Evolutionary conservation across 179 eudicot species (phyloP), one percentile per base, ranked within the genome.

Genomic region (Pouteria campechiana): DNA sequence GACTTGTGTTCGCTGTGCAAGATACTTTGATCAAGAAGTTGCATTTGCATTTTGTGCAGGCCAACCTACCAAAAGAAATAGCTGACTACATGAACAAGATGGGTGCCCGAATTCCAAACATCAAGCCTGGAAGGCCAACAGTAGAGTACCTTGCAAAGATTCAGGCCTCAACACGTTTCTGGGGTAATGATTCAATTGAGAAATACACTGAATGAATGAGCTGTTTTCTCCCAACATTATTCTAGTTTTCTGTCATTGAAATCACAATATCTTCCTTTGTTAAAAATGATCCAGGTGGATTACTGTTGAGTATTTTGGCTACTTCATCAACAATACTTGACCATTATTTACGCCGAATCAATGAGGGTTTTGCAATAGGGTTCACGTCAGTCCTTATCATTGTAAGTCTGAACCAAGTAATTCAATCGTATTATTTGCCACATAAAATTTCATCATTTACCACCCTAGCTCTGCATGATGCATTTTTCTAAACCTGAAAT

Each of bases 31-130:
- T n/a, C n/a, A n/a, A n/a, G n/a, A n/a, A n/a, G n/a, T n/a, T n/a
- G n/a, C n/a, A n/a, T n/a, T n/a, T n/a, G n/a, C n/a, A n/a, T 37
- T 14, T 17, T 35, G 14, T 55, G 27, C 61, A 88, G 97, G 95
- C 98, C 46, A 90, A 90, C 61, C 79, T 81, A 82, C 98, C 98
- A 20, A 90, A 90, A 66, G 98, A 90, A 73, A 90, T 90, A 41
- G 73, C 93, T 36, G 98, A 86, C 60, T 90, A 86, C 55, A 66
- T 90, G 64, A 90, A 86, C 50, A 90, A 90, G 73, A 90, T 90
- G 81, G 98, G 98, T 53, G 98, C 95, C 20, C 81, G 95, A 73
- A 73, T 90, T 54, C 98, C 98, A 9, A 63, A 64, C 37, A 60
- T 90, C 68, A 86, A 90, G 76, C 98, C 98, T 20, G 98, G 98